phyloP scores from a whole-genome alignment of 2,329 filamentous ascomycete genomes.

The Cryphonectria parasitica region DNA sequence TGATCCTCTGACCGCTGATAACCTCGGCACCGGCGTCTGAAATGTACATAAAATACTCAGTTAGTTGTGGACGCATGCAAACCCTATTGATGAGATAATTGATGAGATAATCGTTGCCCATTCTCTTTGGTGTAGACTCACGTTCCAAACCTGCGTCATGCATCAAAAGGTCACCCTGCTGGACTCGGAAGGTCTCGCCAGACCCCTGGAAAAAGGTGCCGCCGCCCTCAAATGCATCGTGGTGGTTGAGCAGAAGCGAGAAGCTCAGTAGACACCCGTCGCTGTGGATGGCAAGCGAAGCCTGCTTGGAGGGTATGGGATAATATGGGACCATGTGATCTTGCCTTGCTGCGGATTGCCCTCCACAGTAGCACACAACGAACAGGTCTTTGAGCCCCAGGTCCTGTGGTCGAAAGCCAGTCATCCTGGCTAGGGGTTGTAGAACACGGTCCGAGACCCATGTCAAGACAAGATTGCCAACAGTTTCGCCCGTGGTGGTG shows the following conservation, averaged over 20 bases:
- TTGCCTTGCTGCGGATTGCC: background rate
- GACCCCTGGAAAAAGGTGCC: conserved; percentile 27
- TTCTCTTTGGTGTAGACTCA: conserved; percentile 10
- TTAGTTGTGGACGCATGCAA: background rate
- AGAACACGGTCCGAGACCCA: conserved; percentile 20
- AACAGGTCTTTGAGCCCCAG: conserved; percentile 27
- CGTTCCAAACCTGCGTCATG: conserved; percentile 28
- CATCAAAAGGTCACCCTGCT: conserved; percentile 27
- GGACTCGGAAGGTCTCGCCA: conserved; percentile 22
- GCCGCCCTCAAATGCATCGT: conserved; percentile 24
- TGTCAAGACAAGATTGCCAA: conserved; percentile 9
- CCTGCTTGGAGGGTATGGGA: conserved; percentile 26
- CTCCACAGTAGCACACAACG: conserved; percentile 23
- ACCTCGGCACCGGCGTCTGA: conserved; percentile 26
- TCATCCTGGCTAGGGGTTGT: conserved; percentile 10
- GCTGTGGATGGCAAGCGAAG: conserved; percentile 26
- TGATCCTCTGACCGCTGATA: conserved; percentile 24
- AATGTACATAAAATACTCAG: background rate
- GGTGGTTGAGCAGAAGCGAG: conserved; percentile 26
- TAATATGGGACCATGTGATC: background rate
- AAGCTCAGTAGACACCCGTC: conserved; percentile 28
- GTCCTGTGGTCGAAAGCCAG: conserved; percentile 21
- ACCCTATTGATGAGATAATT: background rate
- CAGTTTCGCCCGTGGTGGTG: background rate
- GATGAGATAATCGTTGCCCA: background rate